Evolutionary conservation across 2,329 filamentous ascomycete genomes (phyloP), one percentile per base, ranked within the genome.

Genomic region (Coccinonectria pachysandricola): DNA sequence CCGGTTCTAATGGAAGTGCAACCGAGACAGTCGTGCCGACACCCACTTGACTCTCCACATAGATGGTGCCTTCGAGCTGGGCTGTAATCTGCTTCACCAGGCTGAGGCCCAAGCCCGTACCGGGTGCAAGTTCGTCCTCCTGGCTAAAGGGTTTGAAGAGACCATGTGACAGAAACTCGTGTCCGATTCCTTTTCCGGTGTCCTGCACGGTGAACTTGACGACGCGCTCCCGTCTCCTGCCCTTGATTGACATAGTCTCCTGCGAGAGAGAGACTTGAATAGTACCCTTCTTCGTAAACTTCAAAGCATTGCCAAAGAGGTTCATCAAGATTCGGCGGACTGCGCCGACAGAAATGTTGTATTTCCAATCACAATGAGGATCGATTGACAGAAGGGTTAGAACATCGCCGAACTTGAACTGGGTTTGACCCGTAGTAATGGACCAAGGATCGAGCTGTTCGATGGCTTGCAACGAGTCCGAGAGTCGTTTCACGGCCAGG

Each of bases 131-230:
- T 0, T 58, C 51, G 24, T 79, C 64, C 40, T 82, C 78, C 35
- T 83, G 78, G 0, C 62, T 52, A 34, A 81, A 81, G 0, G 75
- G 71, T 0, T 65, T 70, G 42, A 75, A 83, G 0, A 81, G 49
- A 9, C 65, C 62, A 7, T 69, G 64, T 12, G 65, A 59, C 8
- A 80, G 52, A 36, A 72, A 83, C 7, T 78, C 69, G 5, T 68
- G 57, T 0, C 65, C 65, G 17, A 83, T 83, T 2, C 78, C 79
- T 22, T 64, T 64, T 1, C 78, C 79, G 0, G 77, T 76, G 38
- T 83, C 78, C 0, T 60, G 57, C 2, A 83, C 65, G 0, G 59
- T 66, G 5, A 75, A 40, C 1, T 39, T 46, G 4, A 53, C 37
- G 7, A 35, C 29, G 6, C 32, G 26, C 10, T 40, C 32, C 1